Conservation (phyloP, 495 filamentous ascomycete genomes). For the Penicillium ucsense region DNA sequence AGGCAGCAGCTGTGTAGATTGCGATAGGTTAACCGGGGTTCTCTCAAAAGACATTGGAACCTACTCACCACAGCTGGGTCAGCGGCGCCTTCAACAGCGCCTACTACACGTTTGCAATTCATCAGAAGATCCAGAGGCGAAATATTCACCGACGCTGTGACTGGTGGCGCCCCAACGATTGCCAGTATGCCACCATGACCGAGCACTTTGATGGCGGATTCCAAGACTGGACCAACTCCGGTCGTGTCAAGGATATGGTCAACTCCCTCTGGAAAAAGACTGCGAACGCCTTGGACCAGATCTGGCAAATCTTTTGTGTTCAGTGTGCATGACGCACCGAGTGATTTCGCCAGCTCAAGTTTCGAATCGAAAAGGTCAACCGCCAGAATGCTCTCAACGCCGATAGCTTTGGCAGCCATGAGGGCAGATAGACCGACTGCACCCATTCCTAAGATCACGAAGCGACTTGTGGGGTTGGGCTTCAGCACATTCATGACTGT, state of each 20-base stretch:
- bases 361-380: conserved; percentile 34
- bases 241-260: conserved; percentile 35
- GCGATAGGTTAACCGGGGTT: background rate
- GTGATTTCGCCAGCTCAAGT: conserved; percentile 26
- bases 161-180: conserved; percentile 34
- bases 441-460: conserved; percentile 34
- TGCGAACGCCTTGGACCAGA: conserved; percentile 17
- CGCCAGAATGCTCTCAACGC: conserved; percentile 25
- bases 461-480: conserved; percentile 7
- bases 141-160: conserved; percentile 19
- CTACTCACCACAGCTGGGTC: conserved; percentile 16
- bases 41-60: background rate
- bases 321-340: conserved; percentile 36
- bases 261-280: conserved; percentile 21
- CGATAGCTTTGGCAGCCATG: conserved; percentile 19
- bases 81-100: conserved; percentile 20
- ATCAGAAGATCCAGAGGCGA: conserved; percentile 19
- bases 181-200: conserved; percentile 27
- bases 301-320: conserved; percentile 16
- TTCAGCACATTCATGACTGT: conserved; percentile 32
- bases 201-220: conserved; percentile 22
- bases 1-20: conserved; percentile 14
- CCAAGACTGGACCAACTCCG: conserved; percentile 22
- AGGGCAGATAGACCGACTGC: conserved; percentile 34
- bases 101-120: conserved; percentile 18